Evolutionary conservation across 805 yeast genomes (phyloP), one percentile per base, ranked within the genome.

Genomic region (Hanseniaspora jakobsenii): DNA sequence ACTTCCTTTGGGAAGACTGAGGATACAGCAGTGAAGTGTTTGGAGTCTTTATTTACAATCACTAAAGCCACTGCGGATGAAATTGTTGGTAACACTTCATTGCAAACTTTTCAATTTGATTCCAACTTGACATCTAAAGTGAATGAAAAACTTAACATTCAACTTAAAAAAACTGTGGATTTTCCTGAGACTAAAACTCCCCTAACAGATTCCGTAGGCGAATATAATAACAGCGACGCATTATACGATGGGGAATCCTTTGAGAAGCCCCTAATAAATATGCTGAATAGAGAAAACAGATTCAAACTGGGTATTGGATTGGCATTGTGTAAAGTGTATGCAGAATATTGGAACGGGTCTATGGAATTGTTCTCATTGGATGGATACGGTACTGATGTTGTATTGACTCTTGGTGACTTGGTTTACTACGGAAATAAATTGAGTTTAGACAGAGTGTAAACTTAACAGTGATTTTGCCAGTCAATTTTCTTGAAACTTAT

Each of bases 271-370:
- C 64, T 87, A 48, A 68, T 71, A 41, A 69, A 74, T 23, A 67
- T 87, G 53, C 72, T 81, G 32, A 70, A 78, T 26, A 71, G 96
- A 50, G 81, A 91, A 1, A 77, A 81, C 22, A 72, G 81, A 48
- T 72, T 72, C 53, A 81, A 81, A 42, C 63, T 89, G 23, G 96
- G 96, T 0, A 70, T 89, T 48, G 95, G 96, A 0, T 65, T 89
- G 49, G 95, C 97, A 0, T 77, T 89, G 81, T 81, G 95, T 55
- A 78, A 83, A 52, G 84, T 87, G 0, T 89, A 89, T 57, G 84
- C 94, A 0, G 96, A 89, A 53, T 89, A 89, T 61, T 89, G 97
- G 97, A 91, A 87, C 53, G 97, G 97, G 6, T 82, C 80, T 41
- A 61, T 89, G 40, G 78, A 77, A 48, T 73, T 89, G 70, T 78